Base-by-base conservation (phyloP, 179 eudicot genomes). In the Beta lomatogona region DNA sequence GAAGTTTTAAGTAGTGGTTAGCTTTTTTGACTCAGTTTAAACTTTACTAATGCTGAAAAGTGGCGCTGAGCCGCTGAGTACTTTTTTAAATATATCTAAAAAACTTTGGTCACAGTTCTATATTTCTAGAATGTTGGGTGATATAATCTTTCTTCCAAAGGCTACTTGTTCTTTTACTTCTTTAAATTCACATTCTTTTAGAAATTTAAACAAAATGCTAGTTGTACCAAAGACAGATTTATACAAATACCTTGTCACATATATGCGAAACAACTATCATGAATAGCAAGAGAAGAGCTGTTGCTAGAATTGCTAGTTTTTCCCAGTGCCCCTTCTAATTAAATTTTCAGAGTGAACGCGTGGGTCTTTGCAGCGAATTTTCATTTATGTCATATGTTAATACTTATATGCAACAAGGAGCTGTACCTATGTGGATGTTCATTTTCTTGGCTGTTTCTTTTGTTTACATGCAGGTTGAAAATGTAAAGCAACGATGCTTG, bases 401-500 rank as follows among this genome's bases (percentile, higher is more conserved):
- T 50, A 28, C 18, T 59, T 16, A 61, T 50, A 4, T 13, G 28
- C 52, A 28, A 48, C 25, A 21, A 14, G 44, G 5, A 15, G 14
- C 18, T 66, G 45, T 25, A n/a, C 45, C 45, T 71, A 12, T 48
- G n/a, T 9, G 9, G 55, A 55, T 46, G 60, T 12, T 36, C 7
- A 69, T 61, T 28, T 18, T 18, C 14, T 2, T n/a, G 70, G 50
- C 59, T 59, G n/a, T 45, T 68, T 60, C 55, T 48, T 76, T 52
- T 67, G 77, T 57, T 50, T 83, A 52, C 45, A 46, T 85, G 76
- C 90, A 96, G 99, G 99, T 94, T 84, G 98, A 96, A 84, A 96
- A 89, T 89, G 99, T 94, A 25, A 96, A 96, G 90, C 98, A 96
- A 71, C 88, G 97, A 25, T 96, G 99, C 84, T 83, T 96, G 84